These are phyloP conservation scores for Saturnispora serradocipensis DNA, from an alignment of 805 yeast species.

Conservation along the genomic window DNA sequence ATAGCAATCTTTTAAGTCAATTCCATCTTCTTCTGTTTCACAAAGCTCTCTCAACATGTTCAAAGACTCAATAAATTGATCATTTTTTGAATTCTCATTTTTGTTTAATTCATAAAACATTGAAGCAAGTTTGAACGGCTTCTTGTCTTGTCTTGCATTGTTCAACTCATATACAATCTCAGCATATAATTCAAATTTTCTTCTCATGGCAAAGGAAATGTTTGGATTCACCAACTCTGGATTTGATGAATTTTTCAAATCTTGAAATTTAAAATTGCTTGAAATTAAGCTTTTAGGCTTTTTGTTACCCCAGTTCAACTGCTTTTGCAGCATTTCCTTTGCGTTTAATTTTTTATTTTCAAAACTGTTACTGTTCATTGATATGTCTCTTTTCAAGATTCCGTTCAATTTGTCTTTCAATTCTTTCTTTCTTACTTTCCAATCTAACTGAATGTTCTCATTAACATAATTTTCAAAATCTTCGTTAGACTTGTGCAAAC, in stretches of 20 bases:
- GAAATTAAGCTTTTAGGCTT: constrained; percentile 23
- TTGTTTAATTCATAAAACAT: constrained; percentile 55
- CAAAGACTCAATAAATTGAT: constrained; percentile 71
- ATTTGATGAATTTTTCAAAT: constrained; percentile 8
- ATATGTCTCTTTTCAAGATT: constrained; percentile 27
- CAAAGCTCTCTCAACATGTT: constrained; percentile 46
- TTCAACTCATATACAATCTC: constrained; percentile 62
- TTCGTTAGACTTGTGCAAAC: constrained; percentile 59
- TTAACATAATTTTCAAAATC: constrained; percentile 77
- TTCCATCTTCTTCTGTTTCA: constrained; percentile 27
- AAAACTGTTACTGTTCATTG: constrained; percentile 12
- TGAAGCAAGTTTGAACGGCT: constrained; percentile 46
- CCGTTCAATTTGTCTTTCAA: constrained; percentile 66
- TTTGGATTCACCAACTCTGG: constrained; percentile 11
- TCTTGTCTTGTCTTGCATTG: constrained; percentile 48
- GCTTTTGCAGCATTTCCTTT: constrained; percentile 17
- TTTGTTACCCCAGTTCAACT: constrained; percentile 23
- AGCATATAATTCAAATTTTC: constrained; percentile 68
- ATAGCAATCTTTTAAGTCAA: constrained; percentile 17
- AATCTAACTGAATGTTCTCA: constrained; percentile 67
- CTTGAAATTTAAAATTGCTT: constrained; percentile 23
- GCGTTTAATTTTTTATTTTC: constrained; percentile 13
- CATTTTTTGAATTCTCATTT: constrained; percentile 52
- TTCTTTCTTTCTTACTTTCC: constrained; percentile 72
- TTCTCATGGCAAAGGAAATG: constrained; percentile 29